Conservation (phyloP, 108 stramenopile species). For the Conticribra guillardii region DNA sequence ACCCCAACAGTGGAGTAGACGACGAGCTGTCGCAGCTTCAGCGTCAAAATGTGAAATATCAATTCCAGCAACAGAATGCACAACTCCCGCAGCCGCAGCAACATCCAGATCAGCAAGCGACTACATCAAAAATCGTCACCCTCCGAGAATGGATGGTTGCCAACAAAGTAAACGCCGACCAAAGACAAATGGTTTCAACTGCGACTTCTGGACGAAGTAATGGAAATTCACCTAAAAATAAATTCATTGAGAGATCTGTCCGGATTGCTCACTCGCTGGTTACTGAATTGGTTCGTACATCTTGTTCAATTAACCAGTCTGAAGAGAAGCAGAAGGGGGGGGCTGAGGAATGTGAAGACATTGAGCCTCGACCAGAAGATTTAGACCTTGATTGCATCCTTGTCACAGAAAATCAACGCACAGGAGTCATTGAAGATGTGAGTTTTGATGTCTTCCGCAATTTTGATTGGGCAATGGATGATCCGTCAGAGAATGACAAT, state of each 20-base stretch:
- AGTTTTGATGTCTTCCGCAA: background rate
- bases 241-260: conserved; percentile 16
- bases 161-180: too few relatives aligned
- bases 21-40: background rate
- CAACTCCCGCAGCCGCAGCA: too few relatives aligned
- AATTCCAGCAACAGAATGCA: too few relatives aligned
- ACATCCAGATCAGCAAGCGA: background rate
- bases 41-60: background rate
- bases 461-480: background rate
- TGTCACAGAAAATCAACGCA: background rate
- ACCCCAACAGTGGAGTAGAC: too few relatives aligned
- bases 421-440: background rate
- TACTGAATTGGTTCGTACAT: background rate
- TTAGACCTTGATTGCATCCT: background rate
- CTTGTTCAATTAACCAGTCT: background rate
- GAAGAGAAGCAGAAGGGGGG: background rate
- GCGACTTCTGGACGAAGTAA: background rate
- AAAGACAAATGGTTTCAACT: background rate
- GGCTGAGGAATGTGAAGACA: background rate
- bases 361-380: background rate
- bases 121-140: background rate
- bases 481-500: background rate
- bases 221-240: background rate
- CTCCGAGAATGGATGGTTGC: too few relatives aligned
- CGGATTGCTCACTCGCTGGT: conserved; percentile 1